Conservation (phyloP, 2,329 filamentous ascomycete species). For the Colletotrichum euphorbiae region DNA sequence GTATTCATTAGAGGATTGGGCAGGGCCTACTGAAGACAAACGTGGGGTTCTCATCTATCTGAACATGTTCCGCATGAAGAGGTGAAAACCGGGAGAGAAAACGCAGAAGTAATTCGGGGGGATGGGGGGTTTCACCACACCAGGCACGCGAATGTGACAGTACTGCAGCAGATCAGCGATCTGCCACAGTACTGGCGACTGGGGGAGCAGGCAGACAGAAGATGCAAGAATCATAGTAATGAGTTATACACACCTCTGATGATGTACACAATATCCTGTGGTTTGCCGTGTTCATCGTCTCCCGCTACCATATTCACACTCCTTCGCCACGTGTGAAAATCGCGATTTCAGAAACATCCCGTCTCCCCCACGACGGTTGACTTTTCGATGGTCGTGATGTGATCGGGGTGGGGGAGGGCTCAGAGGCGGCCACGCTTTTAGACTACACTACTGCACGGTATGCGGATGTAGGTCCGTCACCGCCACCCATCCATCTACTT, state of each 20-base stretch:
- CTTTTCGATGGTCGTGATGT: too few relatives aligned
- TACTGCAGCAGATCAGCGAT: conserved; percentile 5
- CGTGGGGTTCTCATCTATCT: background rate
- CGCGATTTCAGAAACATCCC: too few relatives aligned
- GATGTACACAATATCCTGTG: too few relatives aligned
- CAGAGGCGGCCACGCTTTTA: background rate
- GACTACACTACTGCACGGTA: background rate
- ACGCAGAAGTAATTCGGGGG: too few relatives aligned
- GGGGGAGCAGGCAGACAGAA: background rate
- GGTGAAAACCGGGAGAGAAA: background rate
- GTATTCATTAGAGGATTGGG: background rate
- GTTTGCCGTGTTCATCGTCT: too few relatives aligned
- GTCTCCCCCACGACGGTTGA: too few relatives aligned
- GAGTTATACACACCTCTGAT: too few relatives aligned
- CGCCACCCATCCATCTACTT: background rate
- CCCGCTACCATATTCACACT: too few relatives aligned
- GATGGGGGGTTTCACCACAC: background rate
- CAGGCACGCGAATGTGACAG: background rate
- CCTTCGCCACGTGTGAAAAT: too few relatives aligned
- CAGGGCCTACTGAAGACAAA: background rate
- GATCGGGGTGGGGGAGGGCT: too few relatives aligned
- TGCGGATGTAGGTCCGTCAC: conserved; percentile 7
- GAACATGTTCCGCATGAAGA: conserved; percentile 1
- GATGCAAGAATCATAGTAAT: too few relatives aligned
- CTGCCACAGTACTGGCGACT: conserved; percentile 12